A percentile compares a stretch with the other conserved stretches of the same genome.
These are phyloP conservation scores for Neonectria ditissima DNA, from an alignment of 2,329 filamentous ascomycete genomes.

Conservation along the genomic window DNA sequence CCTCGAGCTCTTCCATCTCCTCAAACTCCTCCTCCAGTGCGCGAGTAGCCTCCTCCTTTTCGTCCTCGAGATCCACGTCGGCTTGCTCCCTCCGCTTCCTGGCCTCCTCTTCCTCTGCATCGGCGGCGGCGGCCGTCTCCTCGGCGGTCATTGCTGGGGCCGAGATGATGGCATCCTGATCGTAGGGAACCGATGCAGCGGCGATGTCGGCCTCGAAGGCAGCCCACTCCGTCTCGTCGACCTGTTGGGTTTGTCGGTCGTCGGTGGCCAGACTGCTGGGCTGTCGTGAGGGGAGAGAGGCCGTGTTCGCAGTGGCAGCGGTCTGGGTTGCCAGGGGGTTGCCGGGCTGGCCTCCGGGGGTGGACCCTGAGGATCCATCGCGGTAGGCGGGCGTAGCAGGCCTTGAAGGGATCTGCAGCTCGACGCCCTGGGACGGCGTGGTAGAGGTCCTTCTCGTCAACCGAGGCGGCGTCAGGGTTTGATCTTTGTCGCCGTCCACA, in stretches of 20 bases:
- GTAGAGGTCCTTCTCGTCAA: constrained; percentile 61
- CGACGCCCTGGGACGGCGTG: constrained; percentile 66
- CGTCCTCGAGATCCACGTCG: constrained; percentile 70
- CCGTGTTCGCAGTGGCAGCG: constrained; percentile 24
- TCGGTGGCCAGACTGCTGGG: constrained; percentile 38
- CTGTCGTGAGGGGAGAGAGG: constrained; percentile 49
- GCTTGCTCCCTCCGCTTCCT: constrained; percentile 65
- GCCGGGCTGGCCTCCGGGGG: constrained; percentile 45
- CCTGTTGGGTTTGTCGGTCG: constrained; percentile 41
- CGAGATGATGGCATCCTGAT: constrained; percentile 70
- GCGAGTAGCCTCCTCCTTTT: constrained; percentile 80
- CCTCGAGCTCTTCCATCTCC: constrained; percentile 84
- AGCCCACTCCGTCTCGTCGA: constrained; percentile 85
- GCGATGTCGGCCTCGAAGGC: constrained; percentile 88
- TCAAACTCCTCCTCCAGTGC: constrained; percentile 83
- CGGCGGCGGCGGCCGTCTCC: constrained; percentile 68
- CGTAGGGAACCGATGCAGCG: constrained; percentile 52
- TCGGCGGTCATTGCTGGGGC: constrained; percentile 75
- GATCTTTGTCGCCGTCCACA: constrained; percentile 38
- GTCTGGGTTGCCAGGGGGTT: constrained; percentile 29
- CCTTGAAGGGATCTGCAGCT: constrained; percentile 72
- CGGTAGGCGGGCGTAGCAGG: constrained; percentile 68
- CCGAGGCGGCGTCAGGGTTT: constrained; percentile 54
- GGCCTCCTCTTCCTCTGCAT: constrained; percentile 62
- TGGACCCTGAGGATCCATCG: constrained; percentile 57